Percentiles rank a stretch among this genome's conserved stretches.
phyloP scores from a whole-genome alignment of 768 basidiomycete species.

The Serpula lacrymans region DNA sequence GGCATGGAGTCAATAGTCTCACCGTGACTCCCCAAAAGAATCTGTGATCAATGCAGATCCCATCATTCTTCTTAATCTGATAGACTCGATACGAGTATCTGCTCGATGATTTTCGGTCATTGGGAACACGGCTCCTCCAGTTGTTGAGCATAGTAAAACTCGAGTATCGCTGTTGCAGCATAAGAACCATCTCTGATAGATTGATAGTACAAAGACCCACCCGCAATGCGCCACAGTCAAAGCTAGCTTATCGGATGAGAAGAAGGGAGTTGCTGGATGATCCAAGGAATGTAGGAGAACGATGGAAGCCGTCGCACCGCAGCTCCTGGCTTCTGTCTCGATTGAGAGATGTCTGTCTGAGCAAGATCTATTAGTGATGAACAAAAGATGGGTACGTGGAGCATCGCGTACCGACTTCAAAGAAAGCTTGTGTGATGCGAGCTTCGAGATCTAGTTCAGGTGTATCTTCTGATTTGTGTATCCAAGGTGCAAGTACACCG shows the following conservation, averaged over 20 bases:
- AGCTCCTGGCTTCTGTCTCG: constrained; percentile 65
- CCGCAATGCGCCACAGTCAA: constrained; percentile 93
- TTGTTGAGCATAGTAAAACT: constrained; percentile 74
- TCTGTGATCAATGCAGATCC: constrained; percentile 87
- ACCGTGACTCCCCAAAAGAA: constrained; percentile 91
- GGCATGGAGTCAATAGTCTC: constrained; percentile 15
- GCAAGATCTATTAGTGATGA: constrained; percentile 6
- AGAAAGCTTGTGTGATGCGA: constrained; percentile 82
- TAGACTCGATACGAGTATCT: constrained; percentile 84
- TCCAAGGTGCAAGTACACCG: constrained; percentile 73
- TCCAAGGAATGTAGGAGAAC: constrained; percentile 92
- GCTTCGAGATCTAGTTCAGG: constrained; percentile 72
- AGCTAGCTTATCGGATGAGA: constrained; percentile 67
- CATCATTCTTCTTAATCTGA: constrained; percentile 84
- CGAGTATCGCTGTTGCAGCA: constrained; percentile 75
- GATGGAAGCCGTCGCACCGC: constrained; percentile 90
- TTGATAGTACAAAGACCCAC: constrained; percentile 37
- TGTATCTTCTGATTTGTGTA: constrained; percentile 26
- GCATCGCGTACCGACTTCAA: constrained; percentile 55
- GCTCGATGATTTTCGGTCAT: constrained; percentile 97
- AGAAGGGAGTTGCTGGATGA: constrained; percentile 75
- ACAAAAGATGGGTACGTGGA: constrained; percentile 1
- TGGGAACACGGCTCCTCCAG: constrained; percentile 68
- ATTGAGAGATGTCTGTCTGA: constrained; percentile 71
- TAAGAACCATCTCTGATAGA: constrained; percentile 9